A percentile compares a stretch with the other conserved stretches of the same genome.
Conservation (phyloP, 2,329 filamentous ascomycete genomes). For the Raffaelea ambrosiae region DNA sequence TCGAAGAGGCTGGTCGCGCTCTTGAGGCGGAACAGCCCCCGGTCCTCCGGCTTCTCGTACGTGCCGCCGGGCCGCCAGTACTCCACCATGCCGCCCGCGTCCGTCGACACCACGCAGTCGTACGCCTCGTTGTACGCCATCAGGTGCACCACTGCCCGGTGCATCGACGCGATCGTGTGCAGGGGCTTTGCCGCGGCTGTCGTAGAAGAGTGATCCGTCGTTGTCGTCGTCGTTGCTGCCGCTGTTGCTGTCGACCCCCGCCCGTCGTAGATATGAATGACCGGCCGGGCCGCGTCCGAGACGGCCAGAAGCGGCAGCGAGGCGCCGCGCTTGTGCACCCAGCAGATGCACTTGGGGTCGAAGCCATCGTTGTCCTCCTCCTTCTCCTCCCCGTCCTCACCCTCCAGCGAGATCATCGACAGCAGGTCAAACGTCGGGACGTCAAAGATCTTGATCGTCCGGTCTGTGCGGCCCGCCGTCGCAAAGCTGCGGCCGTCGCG, state of each 20-base stretch:
- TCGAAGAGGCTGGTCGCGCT: constrained; percentile 91
- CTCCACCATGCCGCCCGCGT: constrained; percentile 88
- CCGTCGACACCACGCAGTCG: constrained; percentile 84
- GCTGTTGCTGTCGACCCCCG: constrained; percentile 41
- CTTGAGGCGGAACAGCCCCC: constrained; percentile 75
- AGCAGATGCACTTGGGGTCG: constrained; percentile 73
- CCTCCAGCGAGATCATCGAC: constrained; percentile 69
- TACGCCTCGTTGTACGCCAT: constrained; percentile 86
- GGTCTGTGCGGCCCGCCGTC: constrained; percentile 65
- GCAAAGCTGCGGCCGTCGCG: constrained; percentile 90
- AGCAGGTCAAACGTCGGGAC: constrained; percentile 83
- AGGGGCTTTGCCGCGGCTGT: constrained; percentile 41
- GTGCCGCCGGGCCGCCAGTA: constrained; percentile 80
- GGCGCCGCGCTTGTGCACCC: constrained; percentile 83
- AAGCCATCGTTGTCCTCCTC: too few relatives aligned
- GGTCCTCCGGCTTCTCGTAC: constrained; percentile 80
- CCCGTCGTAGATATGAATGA: constrained; percentile 81
- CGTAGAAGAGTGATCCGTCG: too few relatives aligned
- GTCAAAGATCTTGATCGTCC: constrained; percentile 72
- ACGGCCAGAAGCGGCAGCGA: constrained; percentile 80
- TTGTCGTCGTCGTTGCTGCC: not conserved
- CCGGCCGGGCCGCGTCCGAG: constrained; percentile 62
- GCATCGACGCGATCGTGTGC: constrained; percentile 70
- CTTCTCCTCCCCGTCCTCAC: too few relatives aligned
- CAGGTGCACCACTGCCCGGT: constrained; percentile 69